Percentiles rank a stretch among this genome's conserved stretches.
These are phyloP conservation scores for Coemansia reversa DNA, from an alignment of 192 early-diverging fungal species.

Conservation along the genomic window DNA sequence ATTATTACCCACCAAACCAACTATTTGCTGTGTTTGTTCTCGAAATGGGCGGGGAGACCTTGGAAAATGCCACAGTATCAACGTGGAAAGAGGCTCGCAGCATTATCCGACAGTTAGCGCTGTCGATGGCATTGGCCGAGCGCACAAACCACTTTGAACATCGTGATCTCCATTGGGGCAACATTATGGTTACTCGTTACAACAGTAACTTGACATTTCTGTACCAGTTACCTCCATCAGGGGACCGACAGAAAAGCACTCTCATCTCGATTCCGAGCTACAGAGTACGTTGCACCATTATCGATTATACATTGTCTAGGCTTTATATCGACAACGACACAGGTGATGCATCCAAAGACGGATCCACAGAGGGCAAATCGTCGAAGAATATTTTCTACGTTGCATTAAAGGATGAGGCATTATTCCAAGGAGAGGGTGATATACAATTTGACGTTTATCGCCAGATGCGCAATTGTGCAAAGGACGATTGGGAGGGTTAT, in stretches of 20 bases:
- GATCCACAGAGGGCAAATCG: conserved; percentile 35
- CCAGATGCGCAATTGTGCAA: conserved; percentile 58
- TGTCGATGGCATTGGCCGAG: conserved; percentile 61
- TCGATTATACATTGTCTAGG: conserved; percentile 72
- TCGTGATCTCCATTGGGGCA: conserved; percentile 75
- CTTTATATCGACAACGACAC: conserved; percentile 56
- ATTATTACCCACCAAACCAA: conserved; percentile 65
- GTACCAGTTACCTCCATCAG: conserved; percentile 48
- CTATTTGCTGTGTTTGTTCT: conserved; percentile 73
- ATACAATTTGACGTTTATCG: conserved; percentile 75
- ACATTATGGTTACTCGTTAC: conserved; percentile 61
- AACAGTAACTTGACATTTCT: conserved; percentile 48
- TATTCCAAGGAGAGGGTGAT: conserved; percentile 62
- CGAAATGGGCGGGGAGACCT: conserved; percentile 71
- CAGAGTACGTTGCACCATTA: conserved; percentile 64
- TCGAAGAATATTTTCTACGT: conserved; percentile 57
- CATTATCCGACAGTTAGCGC: conserved; percentile 65
- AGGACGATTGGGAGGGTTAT: conserved; percentile 42
- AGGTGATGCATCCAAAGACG: conserved; percentile 13
- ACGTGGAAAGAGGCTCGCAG: conserved; percentile 67
- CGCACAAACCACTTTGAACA: conserved; percentile 62
- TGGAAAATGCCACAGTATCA: conserved; percentile 55
- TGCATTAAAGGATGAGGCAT: conserved; percentile 54
- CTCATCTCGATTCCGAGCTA: conserved; percentile 59
- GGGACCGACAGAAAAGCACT: conserved; percentile 37